Percentiles rank a stretch among this genome's conserved stretches.
phyloP scores from a whole-genome alignment of 2,329 filamentous ascomycete species.

The Huntiella bhutanensis region DNA sequence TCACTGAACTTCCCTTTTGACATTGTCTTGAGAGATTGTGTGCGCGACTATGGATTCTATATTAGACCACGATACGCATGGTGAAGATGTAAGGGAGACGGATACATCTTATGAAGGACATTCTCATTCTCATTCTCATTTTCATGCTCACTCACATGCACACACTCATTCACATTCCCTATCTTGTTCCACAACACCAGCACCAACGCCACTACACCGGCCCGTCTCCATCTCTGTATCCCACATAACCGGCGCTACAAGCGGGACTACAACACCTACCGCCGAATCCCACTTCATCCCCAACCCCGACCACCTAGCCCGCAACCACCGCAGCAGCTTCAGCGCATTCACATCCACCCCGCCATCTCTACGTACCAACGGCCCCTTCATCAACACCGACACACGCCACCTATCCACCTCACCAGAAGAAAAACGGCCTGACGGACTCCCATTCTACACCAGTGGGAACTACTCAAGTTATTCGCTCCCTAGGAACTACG shows the following conservation, averaged over 20 bases:
- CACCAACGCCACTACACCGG: constrained; percentile 1
- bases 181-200: constrained; percentile 1
- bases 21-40: no score
- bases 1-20: no score
- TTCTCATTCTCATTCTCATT: constrained; percentile 21
- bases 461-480: background rate
- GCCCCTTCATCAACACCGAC: background rate
- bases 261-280: background rate
- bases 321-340: background rate
- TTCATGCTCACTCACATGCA: constrained; percentile 11
- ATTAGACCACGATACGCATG: constrained; percentile 7
- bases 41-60: background rate
- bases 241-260: background rate
- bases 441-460: background rate
- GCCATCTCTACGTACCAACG: background rate
- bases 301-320: background rate
- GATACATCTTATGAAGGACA: no score
- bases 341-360: background rate
- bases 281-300: background rate
- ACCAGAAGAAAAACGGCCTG: background rate
- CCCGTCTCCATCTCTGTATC: constrained; percentile 2
- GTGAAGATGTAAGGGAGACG: constrained; percentile 14
- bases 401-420: background rate
- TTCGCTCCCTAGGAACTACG: background rate
- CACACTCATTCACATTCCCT: background rate